Evolutionary conservation across 1,284 basidiomycete species (phyloP).

Genomic region (Ustilago bromivora): DNA sequence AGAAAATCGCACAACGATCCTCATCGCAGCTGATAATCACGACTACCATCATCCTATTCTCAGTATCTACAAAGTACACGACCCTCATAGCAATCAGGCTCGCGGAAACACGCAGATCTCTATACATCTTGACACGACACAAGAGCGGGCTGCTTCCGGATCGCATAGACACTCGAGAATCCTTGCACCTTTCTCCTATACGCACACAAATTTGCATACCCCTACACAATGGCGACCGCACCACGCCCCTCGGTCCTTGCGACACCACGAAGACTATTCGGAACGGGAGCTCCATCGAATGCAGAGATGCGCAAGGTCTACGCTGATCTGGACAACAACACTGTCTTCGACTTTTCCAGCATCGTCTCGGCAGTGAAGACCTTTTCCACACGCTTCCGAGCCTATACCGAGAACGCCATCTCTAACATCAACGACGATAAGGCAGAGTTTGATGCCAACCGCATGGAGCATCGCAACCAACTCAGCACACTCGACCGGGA

Average conservation of each 20-base stretch:
- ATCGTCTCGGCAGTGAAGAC: slow-evolving; percentile 47
- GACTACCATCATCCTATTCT: slow-evolving; percentile 15
- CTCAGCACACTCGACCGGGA: slow-evolving; percentile 53
- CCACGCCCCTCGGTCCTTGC: slow-evolving; percentile 43
- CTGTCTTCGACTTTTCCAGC: slow-evolving; percentile 58
- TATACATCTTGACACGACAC: background rate
- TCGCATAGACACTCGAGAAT: background rate
- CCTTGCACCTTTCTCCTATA: background rate
- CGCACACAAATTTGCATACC: background rate
- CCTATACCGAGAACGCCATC: slow-evolving; percentile 57
- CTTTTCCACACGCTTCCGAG: slow-evolving; percentile 54
- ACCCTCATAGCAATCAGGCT: background rate
- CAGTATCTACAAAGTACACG: background rate
- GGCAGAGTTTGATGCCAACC: slow-evolving; percentile 51
- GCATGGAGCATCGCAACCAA: slow-evolving; percentile 51
- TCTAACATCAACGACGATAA: slow-evolving; percentile 57
- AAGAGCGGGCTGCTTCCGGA: background rate
- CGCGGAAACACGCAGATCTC: too few relatives aligned
- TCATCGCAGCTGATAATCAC: background rate
- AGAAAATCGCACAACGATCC: background rate
- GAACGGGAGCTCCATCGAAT: slow-evolving; percentile 34
- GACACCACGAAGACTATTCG: slow-evolving; percentile 44
- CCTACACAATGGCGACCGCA: slow-evolving; percentile 27
- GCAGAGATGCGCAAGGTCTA: slow-evolving; percentile 53
- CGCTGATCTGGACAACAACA: slow-evolving; percentile 49